phyloP scores from a whole-genome alignment of 345 rosid genomes.

The Kernera saxatilis region DNA sequence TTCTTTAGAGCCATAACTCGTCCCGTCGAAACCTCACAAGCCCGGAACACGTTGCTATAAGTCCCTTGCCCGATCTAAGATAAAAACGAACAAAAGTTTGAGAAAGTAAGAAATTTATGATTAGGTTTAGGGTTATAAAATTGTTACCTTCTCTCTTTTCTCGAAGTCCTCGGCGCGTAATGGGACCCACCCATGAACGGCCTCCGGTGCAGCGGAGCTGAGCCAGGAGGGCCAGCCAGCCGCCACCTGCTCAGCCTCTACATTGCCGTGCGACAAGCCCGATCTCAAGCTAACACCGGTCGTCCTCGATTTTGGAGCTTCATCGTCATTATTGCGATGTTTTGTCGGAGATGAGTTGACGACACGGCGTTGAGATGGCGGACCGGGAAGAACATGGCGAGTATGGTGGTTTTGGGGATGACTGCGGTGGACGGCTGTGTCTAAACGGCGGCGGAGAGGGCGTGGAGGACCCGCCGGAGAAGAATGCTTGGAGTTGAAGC shows the following conservation, averaged over 20 bases:
- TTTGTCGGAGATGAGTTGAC: conserved; percentile 23
- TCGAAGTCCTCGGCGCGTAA: conserved; percentile 59
- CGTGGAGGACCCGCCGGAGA: conserved; percentile 30
- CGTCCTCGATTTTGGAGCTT: conserved; percentile 25
- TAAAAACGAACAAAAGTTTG: too few relatives aligned
- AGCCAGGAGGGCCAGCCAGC: conserved; percentile 89
- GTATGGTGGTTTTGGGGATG: conserved; percentile 26
- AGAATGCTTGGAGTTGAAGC: conserved; percentile 56
- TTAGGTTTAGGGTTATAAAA: neutral
- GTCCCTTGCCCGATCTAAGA: conserved; percentile 82
- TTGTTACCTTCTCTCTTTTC: conserved; percentile 73
- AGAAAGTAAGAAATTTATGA: too few relatives aligned
- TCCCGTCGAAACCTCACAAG: conserved; percentile 69
- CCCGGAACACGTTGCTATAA: conserved; percentile 74
- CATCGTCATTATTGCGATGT: conserved; percentile 31
- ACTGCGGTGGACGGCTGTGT: neutral
- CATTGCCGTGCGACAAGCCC: conserved; percentile 40
- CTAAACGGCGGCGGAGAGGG: conserved; percentile 6
- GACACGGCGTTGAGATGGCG: conserved; percentile 24
- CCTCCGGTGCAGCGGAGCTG: conserved; percentile 60
- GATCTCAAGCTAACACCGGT: conserved; percentile 40
- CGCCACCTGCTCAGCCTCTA: conserved; percentile 57
- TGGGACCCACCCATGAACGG: conserved; percentile 72
- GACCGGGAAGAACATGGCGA: conserved; percentile 23
- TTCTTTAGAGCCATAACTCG: conserved; percentile 68